These are phyloP conservation scores for Sphaerulina musiva DNA, from an alignment of 2,329 filamentous ascomycete genomes.

Conservation along the genomic window DNA sequence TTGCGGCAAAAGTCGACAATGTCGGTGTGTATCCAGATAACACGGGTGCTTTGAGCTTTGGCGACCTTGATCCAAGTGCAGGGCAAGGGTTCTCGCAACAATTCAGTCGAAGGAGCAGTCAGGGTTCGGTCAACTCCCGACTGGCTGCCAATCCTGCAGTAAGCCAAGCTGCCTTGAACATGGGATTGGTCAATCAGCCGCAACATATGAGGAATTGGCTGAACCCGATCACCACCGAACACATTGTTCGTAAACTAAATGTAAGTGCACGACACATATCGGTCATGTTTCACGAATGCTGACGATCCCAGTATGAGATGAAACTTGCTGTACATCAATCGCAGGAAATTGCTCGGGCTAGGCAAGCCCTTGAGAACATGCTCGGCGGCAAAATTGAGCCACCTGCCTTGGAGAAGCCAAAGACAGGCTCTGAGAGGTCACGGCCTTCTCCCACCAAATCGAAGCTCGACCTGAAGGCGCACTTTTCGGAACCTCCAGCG, in stretches of 20 bases:
- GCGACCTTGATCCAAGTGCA: slow-evolving; percentile 74
- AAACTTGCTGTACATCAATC: slow-evolving; percentile 81
- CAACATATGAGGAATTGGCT: slow-evolving; percentile 76
- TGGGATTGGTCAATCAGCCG: slow-evolving; percentile 60
- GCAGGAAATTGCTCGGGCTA: slow-evolving; percentile 74
- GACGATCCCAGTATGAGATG: slow-evolving; percentile 66
- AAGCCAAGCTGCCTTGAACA: slow-evolving; percentile 41
- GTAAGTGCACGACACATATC: slow-evolving; percentile 46
- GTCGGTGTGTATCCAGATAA: slow-evolving; percentile 72
- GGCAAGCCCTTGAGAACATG: slow-evolving; percentile 71
- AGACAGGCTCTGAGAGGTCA: slow-evolving; percentile 42
- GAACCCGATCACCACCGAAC: slow-evolving; percentile 84
- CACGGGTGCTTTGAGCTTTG: slow-evolving; percentile 80
- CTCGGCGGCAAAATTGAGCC: slow-evolving; percentile 59
- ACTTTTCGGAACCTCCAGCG: slow-evolving; percentile 88
- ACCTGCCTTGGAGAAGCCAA: slow-evolving; percentile 40
- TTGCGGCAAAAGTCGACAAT: slow-evolving; percentile 93
- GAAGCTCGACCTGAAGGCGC: slow-evolving; percentile 68
- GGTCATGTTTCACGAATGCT: slow-evolving; percentile 15
- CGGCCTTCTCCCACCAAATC: slow-evolving; percentile 49
- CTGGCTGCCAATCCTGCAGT: slow-evolving; percentile 54
- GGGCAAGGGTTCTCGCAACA: slow-evolving; percentile 63
- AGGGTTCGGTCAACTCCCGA: slow-evolving; percentile 49
- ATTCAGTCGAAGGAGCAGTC: slow-evolving; percentile 53
- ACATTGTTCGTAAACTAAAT: slow-evolving; percentile 81